These are phyloP conservation scores for Ceratonia siliqua DNA, from an alignment of 306 rosid species.

Conservation along the genomic window DNA sequence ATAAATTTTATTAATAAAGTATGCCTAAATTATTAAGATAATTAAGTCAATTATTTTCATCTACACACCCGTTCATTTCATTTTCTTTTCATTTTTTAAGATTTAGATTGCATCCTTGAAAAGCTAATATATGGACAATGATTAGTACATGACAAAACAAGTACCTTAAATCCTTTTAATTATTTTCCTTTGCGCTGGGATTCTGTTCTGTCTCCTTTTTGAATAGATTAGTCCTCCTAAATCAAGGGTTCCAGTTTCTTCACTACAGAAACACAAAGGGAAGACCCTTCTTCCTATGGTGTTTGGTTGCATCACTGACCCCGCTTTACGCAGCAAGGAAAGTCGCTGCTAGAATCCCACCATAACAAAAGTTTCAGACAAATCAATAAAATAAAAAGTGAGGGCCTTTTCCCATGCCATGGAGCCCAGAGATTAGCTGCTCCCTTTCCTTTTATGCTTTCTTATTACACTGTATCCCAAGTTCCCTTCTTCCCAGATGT, in stretches of 20 bases:
- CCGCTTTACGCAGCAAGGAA: constrained; percentile 37
- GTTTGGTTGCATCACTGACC: constrained; percentile 37
- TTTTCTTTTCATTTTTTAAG: too few relatives aligned
- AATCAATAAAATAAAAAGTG: not conserved
- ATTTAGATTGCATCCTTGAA: too few relatives aligned
- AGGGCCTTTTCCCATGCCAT: constrained; percentile 28
- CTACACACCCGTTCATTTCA: too few relatives aligned
- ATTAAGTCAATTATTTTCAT: too few relatives aligned
- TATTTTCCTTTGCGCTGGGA: not conserved
- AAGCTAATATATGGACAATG: not conserved
- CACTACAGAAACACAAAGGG: constrained; percentile 22
- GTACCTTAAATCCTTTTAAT: not conserved
- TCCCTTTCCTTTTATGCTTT: not conserved
- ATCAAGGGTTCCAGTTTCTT: too few relatives aligned
- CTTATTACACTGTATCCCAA: constrained; percentile 24
- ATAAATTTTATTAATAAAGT: too few relatives aligned
- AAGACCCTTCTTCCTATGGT: constrained; percentile 32
- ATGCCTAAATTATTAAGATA: too few relatives aligned
- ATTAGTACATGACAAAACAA: not conserved
- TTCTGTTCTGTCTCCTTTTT: not conserved
- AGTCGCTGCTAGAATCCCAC: constrained; percentile 39
- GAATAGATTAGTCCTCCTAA: not conserved
- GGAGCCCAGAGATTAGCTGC: constrained; percentile 29
- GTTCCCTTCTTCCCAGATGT: constrained; percentile 21
- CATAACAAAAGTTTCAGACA: not conserved